phyloP scores from a whole-genome alignment of 208 protist species.

The Crithidia sp. region DNA sequence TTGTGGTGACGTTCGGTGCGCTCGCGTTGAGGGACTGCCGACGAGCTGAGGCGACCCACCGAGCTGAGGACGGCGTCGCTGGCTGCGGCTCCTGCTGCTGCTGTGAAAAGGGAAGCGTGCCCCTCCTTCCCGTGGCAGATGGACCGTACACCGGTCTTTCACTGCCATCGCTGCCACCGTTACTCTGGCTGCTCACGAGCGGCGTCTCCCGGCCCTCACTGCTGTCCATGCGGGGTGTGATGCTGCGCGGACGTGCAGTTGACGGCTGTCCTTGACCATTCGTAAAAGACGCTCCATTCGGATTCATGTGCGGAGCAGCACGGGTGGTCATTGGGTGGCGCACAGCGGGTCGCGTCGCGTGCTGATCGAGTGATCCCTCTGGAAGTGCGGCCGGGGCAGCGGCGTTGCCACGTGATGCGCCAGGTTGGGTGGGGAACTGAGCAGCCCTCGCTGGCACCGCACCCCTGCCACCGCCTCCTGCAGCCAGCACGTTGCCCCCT shows the following conservation, averaged over 20 bases:
- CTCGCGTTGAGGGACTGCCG: slow-evolving; percentile 4
- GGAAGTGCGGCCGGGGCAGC: not conserved
- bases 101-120: not conserved
- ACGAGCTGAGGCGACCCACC: not conserved
- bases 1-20: not conserved
- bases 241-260: not conserved
- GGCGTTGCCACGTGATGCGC: not conserved
- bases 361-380: not conserved
- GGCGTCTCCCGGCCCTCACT: too few species aligned
- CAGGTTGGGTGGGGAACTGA: not conserved
- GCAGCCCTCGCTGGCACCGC: not conserved
- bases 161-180: not conserved
- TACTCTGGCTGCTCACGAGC: too few species aligned
- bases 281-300: not conserved
- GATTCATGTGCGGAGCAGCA: not conserved
- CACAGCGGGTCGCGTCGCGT: not conserved
- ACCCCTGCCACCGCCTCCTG: too few species aligned
- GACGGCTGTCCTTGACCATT: not conserved
- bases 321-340: not conserved
- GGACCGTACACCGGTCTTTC: too few species aligned
- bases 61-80: not conserved
- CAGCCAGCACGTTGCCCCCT: not conserved
- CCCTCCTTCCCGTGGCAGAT: too few species aligned
- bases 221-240: not conserved
- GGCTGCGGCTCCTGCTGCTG: not conserved